Percentiles rank a stretch among this genome's conserved stretches.
Conservation (phyloP, 2,329 filamentous ascomycete genomes). For the Scedosporium apiospermum region DNA sequence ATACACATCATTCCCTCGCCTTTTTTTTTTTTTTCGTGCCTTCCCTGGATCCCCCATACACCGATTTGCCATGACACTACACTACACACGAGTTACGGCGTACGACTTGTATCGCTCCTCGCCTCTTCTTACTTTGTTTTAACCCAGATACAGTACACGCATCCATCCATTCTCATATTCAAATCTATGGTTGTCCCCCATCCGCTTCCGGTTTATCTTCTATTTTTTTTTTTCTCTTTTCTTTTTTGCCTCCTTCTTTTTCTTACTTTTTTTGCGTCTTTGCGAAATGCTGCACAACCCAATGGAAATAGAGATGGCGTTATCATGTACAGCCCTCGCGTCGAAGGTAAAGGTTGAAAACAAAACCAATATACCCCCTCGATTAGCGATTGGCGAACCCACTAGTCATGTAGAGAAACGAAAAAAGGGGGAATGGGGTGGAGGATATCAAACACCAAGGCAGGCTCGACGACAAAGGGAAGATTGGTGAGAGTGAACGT, state of each 20-base stretch:
- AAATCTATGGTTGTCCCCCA: background rate
- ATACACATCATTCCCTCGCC: no score
- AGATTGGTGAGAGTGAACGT: background rate
- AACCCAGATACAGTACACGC: background rate
- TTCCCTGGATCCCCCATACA: background rate
- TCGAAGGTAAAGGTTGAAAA: background rate
- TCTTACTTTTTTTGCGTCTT: background rate
- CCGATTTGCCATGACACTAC: background rate
- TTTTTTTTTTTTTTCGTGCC: no score
- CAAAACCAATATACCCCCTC: conserved; percentile 1
- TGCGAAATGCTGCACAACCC: conserved; percentile 3
- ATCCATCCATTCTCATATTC: background rate
- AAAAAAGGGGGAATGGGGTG: background rate
- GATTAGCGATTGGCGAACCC: background rate
- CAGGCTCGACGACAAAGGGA: background rate
- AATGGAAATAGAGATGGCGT: background rate
- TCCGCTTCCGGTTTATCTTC: background rate
- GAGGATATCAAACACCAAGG: background rate
- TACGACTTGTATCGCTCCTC: conserved; percentile 4
- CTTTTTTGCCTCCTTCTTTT: background rate
- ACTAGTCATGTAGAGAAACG: background rate
- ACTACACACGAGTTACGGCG: background rate
- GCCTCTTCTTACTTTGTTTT: background rate
- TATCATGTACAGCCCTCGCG: conserved; percentile 1
- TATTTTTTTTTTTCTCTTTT: background rate